Evolutionary conservation across 257 asterid species (phyloP).

Genomic region (Leptodermis oblonga): DNA sequence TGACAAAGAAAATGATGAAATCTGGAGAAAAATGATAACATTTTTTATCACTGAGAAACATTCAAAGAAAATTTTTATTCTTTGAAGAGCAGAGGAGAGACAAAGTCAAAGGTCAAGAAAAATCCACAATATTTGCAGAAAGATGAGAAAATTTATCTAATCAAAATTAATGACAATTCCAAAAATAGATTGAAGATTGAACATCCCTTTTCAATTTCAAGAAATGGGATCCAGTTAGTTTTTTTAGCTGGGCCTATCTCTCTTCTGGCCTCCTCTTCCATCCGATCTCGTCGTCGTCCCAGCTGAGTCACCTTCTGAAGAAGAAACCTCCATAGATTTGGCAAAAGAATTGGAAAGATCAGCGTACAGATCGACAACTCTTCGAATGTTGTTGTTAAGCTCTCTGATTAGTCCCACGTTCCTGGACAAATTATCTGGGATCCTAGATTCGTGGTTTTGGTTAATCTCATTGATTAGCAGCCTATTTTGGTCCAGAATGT

Average conservation of each 20-base stretch:
- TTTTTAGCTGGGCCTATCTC: conserved; percentile 20
- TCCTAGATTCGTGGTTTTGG: conserved; percentile 41
- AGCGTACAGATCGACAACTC: conserved; percentile 39
- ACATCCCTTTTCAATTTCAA: neutral
- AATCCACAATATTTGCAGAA: conserved; percentile 9
- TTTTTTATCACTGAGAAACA: neutral
- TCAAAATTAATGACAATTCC: neutral
- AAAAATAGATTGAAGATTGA: neutral
- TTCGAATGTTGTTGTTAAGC: conserved; percentile 41
- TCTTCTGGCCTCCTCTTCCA: conserved; percentile 34
- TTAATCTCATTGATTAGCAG: conserved; percentile 39
- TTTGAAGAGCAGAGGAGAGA: conserved; percentile 3
- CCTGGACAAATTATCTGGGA: conserved; percentile 38
- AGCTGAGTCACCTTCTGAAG: conserved; percentile 37
- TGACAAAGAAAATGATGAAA: conserved; percentile 1
- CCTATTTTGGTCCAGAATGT: conserved; percentile 41
- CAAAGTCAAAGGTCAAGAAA: neutral
- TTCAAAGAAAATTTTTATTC: neutral
- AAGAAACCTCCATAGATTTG: conserved; percentile 31
- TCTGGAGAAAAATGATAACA: neutral
- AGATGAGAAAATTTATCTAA: neutral
- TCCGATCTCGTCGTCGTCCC: conserved; percentile 31
- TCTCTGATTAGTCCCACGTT: conserved; percentile 43
- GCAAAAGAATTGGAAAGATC: conserved; percentile 34
- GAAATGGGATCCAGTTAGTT: conserved; percentile 3